Evolutionary conservation across 495 filamentous ascomycete genomes (phyloP), one percentile per base, ranked within the genome.

Genomic region (Pseudevernia furfuracea): DNA sequence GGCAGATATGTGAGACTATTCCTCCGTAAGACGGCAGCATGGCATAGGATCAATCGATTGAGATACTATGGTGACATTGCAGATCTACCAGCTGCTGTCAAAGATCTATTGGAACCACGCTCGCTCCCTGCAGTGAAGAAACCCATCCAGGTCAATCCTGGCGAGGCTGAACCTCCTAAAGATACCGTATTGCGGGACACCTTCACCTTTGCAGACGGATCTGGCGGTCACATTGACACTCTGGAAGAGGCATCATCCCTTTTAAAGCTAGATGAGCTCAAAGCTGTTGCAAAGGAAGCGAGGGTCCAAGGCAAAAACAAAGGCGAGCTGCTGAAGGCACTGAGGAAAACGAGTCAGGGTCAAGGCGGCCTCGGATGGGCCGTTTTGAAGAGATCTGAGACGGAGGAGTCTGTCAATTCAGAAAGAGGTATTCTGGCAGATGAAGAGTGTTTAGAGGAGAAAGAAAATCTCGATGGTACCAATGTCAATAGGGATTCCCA

Each of bases 281-380:
- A 92, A 70, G 71, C 72, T 1, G 78, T 98, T 10, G 91, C 92
- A 1, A 96, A 91, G 73, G 91, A 95, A 64, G 89, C 86, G 17
- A 96, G 90, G 68, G 83, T 92, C 0, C 85, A 89, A 68, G 93
- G 94, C 17, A 95, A 92, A 74, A 96, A 89, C 72, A 98, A 97
- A 73, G 77, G 82, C 56, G 91, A 95, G 55, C 75, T 98, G 6
- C 74, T 94, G 37, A 79, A 80, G 56, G 85, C 89, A 19, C 77
- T 97, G 3, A 84, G 85, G 56, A 82, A 80, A 57, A 83, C 83
- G 57, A 95, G 89, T 72, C 81, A 85, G 58, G 83, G 82, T 46
- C 92, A 97, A 65, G 79, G 81, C 5, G 86, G 89, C 1, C 82
- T 96, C 14, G 77, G 84, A 52, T 89, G 85, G 68, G 73, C 82